Base-by-base conservation (phyloP, 2,329 filamentous ascomycete species). In the Botrytis medusae region DNA sequence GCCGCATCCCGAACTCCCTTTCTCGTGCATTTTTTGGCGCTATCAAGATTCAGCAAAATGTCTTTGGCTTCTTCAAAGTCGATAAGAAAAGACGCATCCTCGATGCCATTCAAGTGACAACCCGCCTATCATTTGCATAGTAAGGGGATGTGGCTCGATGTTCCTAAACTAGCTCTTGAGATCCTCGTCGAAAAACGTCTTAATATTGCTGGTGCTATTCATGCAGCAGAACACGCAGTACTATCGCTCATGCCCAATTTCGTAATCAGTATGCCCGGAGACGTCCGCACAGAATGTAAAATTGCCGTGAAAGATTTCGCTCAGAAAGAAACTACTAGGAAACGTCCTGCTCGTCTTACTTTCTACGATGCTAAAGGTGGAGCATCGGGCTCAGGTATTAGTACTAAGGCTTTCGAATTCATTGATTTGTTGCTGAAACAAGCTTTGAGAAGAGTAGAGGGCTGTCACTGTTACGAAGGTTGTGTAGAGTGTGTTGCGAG, bases 1-100 rank as follows among this genome's bases (percentile, higher is more conserved):
- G 94, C 12, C 88, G 86, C 29, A 93, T 98, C 54, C 77, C 82
- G 0, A 84, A 84, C 0, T 91, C 90, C 0, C 82, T 85, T 5
- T 92, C 88, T 0, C 88, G 90, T 74, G 95, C 95, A 1, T 98
- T 93, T 83, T 95, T 93, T 80, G 96, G 96, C 51, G 85, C 89
- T 0, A 95, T 99, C 80, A 91, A 92, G 78, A 95, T 98, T 79
- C 89, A 92, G 76, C 92, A 95, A 77, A 91, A 93, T 44, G 94
- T 99, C 2, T 98, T 97, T 81, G 96, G 96, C 2, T 99, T 96
- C 84, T 98, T 98, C 87, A 98, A 98, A 81, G 85, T 98, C n/a
- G 95, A 98, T 82, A 92, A 91, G 80, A 91, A 90, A 77, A 89
- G 92, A 2, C 90, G 93, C 2, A 93, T 98, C 73, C 88, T 98